Percentiles rank a stretch among this genome's conserved stretches.
These are phyloP conservation scores for Alternaria arborescens DNA, from an alignment of 2,329 filamentous ascomycete species.

Conservation along the genomic window DNA sequence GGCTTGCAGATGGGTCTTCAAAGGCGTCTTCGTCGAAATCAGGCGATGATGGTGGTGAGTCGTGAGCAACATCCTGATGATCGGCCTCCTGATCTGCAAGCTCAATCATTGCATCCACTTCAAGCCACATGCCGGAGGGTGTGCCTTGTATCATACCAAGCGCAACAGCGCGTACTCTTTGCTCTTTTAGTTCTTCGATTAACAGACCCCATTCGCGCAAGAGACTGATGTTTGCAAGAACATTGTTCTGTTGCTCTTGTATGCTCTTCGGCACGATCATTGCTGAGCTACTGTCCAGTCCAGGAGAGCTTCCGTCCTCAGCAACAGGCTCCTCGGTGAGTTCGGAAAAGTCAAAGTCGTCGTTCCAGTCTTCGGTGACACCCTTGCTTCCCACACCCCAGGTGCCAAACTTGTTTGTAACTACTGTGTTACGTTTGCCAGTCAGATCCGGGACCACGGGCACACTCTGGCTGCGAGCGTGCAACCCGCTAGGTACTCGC, in stretches of 20 bases:
- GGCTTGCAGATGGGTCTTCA: conserved; percentile 59
- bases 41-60: conserved; percentile 64
- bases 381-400: conserved; percentile 83
- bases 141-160: conserved; percentile 71
- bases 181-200: conserved; percentile 82
- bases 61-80: conserved; percentile 63
- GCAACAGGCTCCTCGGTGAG: conserved; percentile 51
- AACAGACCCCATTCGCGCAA: conserved; percentile 81
- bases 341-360: conserved; percentile 82
- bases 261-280: conserved; percentile 84
- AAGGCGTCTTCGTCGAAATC: conserved; percentile 67
- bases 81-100: conserved; percentile 75
- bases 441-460: conserved; percentile 71
- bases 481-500: conserved; percentile 72
- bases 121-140: conserved; percentile 73
- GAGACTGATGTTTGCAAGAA: conserved; percentile 84
- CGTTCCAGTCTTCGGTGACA: conserved; percentile 87
- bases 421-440: conserved; percentile 63
- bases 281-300: conserved; percentile 55
- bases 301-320: conserved; percentile 49
- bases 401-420: conserved; percentile 77
- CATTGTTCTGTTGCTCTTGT: conserved; percentile 80
- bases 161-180: conserved; percentile 74
- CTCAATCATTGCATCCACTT: conserved; percentile 87
- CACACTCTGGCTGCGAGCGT: conserved; percentile 83